Conservation (phyloP, 305 asterid species). For the Plantago lanceolata region DNA sequence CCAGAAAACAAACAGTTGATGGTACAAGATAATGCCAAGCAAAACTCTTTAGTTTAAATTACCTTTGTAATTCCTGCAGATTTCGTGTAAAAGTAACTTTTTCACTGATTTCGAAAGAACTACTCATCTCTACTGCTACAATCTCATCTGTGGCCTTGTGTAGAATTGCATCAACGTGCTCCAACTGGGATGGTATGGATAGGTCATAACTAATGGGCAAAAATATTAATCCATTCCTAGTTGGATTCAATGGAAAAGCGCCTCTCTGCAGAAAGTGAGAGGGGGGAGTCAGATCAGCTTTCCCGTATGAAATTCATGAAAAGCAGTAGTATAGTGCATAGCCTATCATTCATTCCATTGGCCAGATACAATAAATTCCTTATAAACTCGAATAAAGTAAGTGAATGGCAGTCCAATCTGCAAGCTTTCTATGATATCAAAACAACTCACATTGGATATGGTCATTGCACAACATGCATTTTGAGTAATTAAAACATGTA, state of each 20-base stretch:
- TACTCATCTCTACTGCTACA: conserved; percentile 60
- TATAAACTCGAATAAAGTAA: neutral
- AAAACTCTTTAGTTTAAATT: conserved; percentile 22
- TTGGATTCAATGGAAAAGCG: conserved; percentile 74
- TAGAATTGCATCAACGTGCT: conserved; percentile 70
- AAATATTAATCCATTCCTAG: conserved; percentile 72
- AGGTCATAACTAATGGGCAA: conserved; percentile 71
- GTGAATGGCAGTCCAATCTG: neutral
- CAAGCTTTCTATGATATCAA: conserved; percentile 5
- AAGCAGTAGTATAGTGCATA: neutral
- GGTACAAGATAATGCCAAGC: conserved; percentile 6
- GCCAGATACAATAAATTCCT: neutral
- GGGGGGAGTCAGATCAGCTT: conserved; percentile 18
- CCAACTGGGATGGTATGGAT: conserved; percentile 62
- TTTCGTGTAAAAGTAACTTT: conserved; percentile 52
- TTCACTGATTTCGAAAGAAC: conserved; percentile 40
- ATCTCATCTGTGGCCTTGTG: conserved; percentile 97
- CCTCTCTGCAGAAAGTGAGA: conserved; percentile 77
- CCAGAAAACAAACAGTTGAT: neutral
- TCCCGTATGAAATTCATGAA: conserved; percentile 21
- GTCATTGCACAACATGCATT: conserved; percentile 1
- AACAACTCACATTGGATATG: conserved; percentile 4
- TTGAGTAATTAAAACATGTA: neutral
- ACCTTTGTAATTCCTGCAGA: conserved; percentile 80
- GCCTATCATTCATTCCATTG: conserved; percentile 4